Evolutionary conservation across 2,329 filamentous ascomycete genomes (phyloP).

Genomic region (Pyricularia pennisetigena): DNA sequence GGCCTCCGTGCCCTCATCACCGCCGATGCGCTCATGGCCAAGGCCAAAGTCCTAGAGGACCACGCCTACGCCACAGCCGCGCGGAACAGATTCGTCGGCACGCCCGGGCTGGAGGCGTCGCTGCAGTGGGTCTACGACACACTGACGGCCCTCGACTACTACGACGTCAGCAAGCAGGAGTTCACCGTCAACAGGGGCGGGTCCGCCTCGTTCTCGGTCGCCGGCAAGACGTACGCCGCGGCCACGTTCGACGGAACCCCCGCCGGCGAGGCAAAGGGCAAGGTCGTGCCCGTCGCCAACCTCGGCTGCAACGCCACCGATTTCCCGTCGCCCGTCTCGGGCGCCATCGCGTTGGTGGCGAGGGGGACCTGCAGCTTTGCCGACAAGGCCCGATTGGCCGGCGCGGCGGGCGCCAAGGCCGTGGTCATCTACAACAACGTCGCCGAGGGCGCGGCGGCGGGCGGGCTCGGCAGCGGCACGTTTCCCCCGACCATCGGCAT

Average conservation of each 20-base stretch:
- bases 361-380: slow-evolving; percentile 66
- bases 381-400: slow-evolving; percentile 58
- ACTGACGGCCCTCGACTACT: slow-evolving; percentile 27
- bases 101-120: slow-evolving; percentile 34
- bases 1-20: slow-evolving; percentile 19
- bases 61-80: slow-evolving; percentile 28
- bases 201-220: slow-evolving; percentile 19
- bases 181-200: slow-evolving; percentile 28
- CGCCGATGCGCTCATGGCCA: slow-evolving; percentile 28
- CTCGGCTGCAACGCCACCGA: slow-evolving; percentile 46
- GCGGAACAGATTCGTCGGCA: slow-evolving; percentile 32
- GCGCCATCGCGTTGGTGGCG: slow-evolving; percentile 59
- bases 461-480: slow-evolving; percentile 56
- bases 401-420: slow-evolving; percentile 58
- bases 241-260: slow-evolving; percentile 38
- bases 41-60: slow-evolving; percentile 32
- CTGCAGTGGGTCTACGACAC: slow-evolving; percentile 33
- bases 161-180: slow-evolving; percentile 32
- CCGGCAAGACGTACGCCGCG: slow-evolving; percentile 16
- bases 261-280: slow-evolving; percentile 26
- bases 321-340: slow-evolving; percentile 47
- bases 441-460: slow-evolving; percentile 48
- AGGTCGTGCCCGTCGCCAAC: slow-evolving; percentile 37
- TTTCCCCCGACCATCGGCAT: slow-evolving; percentile 63
- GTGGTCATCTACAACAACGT: slow-evolving; percentile 67